phyloP scores from a whole-genome alignment of 2,329 filamentous ascomycete genomes.

The Epichloe hybrida region DNA sequence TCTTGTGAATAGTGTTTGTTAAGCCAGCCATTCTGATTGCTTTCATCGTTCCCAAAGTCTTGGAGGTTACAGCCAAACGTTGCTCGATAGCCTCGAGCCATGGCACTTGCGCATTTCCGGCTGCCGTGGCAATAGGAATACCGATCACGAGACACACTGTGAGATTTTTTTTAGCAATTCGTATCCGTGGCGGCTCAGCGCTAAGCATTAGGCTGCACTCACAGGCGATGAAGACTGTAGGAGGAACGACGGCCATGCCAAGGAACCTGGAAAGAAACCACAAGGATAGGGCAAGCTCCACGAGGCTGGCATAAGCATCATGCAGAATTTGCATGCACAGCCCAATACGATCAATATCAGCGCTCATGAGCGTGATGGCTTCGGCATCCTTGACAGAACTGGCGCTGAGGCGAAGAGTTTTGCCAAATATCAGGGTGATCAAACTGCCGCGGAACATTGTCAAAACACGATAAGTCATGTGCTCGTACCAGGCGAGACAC shows the following conservation, averaged over 20 bases:
- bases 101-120: constrained; percentile 11
- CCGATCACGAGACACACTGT: constrained; percentile 7
- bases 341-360: constrained; percentile 25
- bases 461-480: constrained; percentile 21
- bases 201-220: background rate
- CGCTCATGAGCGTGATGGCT: constrained; percentile 29
- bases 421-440: constrained; percentile 33
- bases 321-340: constrained; percentile 15
- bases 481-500: constrained; percentile 9
- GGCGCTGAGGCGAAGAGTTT: constrained; percentile 19
- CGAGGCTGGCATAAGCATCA: constrained; percentile 20
- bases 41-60: constrained; percentile 20
- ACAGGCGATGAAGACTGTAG: constrained; percentile 12
- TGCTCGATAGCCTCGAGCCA: constrained; percentile 16
- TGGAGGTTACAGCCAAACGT: constrained; percentile 12
- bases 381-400: constrained; percentile 18
- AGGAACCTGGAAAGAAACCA: constrained; percentile 19
- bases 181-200: background rate
- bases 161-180: background rate
- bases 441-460: constrained; percentile 21
- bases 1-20: constrained; percentile 17
- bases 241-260: constrained; percentile 10
- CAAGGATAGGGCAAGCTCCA: constrained; percentile 21
- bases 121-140: constrained; percentile 10
- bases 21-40: constrained; percentile 29